Evolutionary conservation across 2,329 filamentous ascomycete genomes (phyloP).

Genomic region (Pseudogymnoascus sp.): DNA sequence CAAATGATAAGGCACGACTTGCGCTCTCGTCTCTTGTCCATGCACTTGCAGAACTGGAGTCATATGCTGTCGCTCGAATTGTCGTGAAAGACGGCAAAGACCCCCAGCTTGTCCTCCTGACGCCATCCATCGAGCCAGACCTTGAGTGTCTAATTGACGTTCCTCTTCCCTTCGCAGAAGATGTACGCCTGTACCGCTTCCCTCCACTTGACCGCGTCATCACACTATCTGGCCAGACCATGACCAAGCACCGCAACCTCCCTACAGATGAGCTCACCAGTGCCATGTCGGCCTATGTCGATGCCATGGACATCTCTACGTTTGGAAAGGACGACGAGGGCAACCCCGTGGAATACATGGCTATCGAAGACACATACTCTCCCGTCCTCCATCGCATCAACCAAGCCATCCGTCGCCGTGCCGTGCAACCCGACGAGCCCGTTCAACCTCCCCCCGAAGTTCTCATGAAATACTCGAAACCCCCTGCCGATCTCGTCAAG

Average conservation of each 20-base stretch:
- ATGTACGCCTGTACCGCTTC: slow-evolving; percentile 83
- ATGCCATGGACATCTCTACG: slow-evolving; percentile 78
- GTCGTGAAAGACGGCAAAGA: slow-evolving; percentile 77
- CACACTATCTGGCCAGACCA: slow-evolving; percentile 72
- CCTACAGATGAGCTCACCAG: slow-evolving; percentile 65
- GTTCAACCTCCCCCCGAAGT: slow-evolving; percentile 54
- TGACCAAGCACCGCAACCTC: slow-evolving; percentile 76
- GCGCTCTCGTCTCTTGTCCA: slow-evolving; percentile 85
- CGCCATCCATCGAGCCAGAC: slow-evolving; percentile 68
- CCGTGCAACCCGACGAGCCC: slow-evolving; percentile 60
- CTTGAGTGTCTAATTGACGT: slow-evolving; percentile 84
- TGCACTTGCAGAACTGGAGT: slow-evolving; percentile 75
- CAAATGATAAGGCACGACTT: slow-evolving; percentile 73
- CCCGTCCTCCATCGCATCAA: slow-evolving; percentile 83
- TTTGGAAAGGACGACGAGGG: slow-evolving; percentile 68
- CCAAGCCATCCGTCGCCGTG: slow-evolving; percentile 74
- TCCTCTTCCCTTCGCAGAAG: slow-evolving; percentile 87
- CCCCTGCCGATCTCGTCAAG: slow-evolving; percentile 58
- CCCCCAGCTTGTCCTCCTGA: slow-evolving; percentile 68
- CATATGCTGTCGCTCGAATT: slow-evolving; percentile 77
- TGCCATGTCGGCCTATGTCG: slow-evolving; percentile 87
- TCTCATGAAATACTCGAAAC: slow-evolving; percentile 64
- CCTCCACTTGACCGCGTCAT: slow-evolving; percentile 81
- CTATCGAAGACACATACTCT: slow-evolving; percentile 74
- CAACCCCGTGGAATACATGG: slow-evolving; percentile 57